These are phyloP conservation scores for Marvania coccoides DNA, from an alignment of 139 green algal species.

Conservation along the genomic window DNA sequence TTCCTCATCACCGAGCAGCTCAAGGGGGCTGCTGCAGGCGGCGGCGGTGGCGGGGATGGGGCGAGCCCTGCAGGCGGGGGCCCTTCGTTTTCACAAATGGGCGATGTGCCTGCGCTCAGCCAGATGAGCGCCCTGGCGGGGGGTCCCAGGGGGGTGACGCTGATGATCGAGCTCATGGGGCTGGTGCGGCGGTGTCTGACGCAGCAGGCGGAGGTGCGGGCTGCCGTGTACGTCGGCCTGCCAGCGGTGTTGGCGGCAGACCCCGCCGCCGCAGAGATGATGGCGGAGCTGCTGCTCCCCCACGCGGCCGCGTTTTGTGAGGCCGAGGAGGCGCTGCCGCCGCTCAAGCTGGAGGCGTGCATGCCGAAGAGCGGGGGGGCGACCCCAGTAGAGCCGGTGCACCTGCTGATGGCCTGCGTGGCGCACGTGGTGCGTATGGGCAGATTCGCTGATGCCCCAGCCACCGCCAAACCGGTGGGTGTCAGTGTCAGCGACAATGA, in stretches of 20 bases:
- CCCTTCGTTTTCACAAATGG: background rate
- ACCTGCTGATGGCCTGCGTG: constrained; percentile 26
- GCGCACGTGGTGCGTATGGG: constrained; percentile 5
- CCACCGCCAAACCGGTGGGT: background rate
- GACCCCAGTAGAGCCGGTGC: constrained; percentile 37
- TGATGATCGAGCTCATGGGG: constrained; percentile 22
- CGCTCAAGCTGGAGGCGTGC: constrained; percentile 33
- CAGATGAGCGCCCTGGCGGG: constrained; percentile 10
- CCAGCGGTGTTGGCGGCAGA: constrained; percentile 18
- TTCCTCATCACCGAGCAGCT: constrained; percentile 25
- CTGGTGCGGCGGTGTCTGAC: constrained; percentile 25
- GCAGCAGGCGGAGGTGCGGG: constrained; percentile 23
- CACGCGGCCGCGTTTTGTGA: constrained; percentile 29
- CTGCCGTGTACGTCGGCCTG: constrained; percentile 17
- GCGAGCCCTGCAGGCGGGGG: background rate
- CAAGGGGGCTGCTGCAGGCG: background rate
- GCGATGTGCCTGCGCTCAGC: background rate
- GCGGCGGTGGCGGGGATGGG: background rate
- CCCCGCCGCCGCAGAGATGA: constrained; percentile 23
- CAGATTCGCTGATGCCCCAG: background rate
- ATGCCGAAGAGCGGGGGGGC: constrained; percentile 8
- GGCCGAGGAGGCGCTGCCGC: constrained; percentile 7
- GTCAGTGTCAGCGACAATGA: background rate
- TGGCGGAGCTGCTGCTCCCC: constrained; percentile 42
- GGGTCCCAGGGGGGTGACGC: constrained; percentile 6